Percentiles rank a stretch among this genome's conserved stretches.
Conservation (phyloP, 2,329 filamentous ascomycete species). For the Pseudopyricularia cyperi region DNA sequence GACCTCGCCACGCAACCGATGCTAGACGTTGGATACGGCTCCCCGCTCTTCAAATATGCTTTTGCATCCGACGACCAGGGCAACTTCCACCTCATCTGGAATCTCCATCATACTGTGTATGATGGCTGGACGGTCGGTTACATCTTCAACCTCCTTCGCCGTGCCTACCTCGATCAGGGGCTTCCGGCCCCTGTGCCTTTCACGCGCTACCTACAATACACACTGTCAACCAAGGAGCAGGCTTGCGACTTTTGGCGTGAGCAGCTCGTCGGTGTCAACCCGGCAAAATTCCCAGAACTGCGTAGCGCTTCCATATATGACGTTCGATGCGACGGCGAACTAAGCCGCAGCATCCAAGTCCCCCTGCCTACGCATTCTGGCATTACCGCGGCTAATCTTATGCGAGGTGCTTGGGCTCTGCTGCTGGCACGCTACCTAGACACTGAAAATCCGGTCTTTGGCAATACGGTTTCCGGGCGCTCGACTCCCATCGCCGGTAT, state of each 20-base stretch:
- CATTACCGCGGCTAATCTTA: neutral
- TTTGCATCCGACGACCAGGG: conserved; percentile 20
- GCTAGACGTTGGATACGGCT: neutral
- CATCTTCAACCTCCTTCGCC: neutral
- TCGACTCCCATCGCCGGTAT: conserved; percentile 12
- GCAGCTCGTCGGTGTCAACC: neutral
- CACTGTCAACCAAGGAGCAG: neutral
- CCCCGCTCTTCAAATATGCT: conserved; percentile 16
- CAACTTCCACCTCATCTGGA: conserved; percentile 31
- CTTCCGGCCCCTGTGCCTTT: neutral
- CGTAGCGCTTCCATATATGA: neutral
- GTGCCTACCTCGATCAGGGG: neutral
- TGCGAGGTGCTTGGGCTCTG: neutral
- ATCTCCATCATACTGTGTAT: conserved; percentile 42
- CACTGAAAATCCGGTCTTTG: conserved; percentile 10
- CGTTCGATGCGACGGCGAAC: neutral
- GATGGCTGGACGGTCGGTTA: conserved; percentile 41
- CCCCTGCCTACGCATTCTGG: neutral
- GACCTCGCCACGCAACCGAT: neutral
- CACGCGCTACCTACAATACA: neutral
- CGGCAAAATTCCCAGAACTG: neutral
- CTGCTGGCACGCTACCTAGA: neutral
- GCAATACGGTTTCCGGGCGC: conserved; percentile 15
- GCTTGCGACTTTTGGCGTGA: neutral
- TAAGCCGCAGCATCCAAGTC: neutral